Base-by-base conservation (phyloP, 306 rosid genomes). In the Castanospermum australe region DNA sequence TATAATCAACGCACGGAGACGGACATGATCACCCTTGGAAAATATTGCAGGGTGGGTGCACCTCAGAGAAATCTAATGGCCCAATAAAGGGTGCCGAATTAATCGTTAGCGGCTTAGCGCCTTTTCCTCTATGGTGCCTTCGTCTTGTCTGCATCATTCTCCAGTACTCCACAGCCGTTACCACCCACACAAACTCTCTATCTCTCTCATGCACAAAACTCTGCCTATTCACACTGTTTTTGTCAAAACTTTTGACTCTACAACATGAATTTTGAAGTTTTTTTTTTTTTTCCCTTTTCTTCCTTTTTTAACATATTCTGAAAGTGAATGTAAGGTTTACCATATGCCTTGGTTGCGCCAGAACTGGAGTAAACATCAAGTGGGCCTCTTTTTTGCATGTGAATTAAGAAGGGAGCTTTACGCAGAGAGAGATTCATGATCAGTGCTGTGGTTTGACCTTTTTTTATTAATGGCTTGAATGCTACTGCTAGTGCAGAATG, bases 71-170 rank as follows among this genome's bases (percentile, higher is more conserved):
- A 64, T n/a, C 22, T 78, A 33, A 33, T n/a, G 81, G 84, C 72
- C 73, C 69, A 51, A 36, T 44, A 30, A 45, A 62, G 13, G 73
- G 78, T 68, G 80, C 71, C 75, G 67, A 81, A 73, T 57, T 75
- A 45, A n/a, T n/a, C n/a, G n/a, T n/a, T n/a, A n/a, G n/a, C n/a
- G n/a, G n/a, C n/a, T n/a, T n/a, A n/a, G n/a, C n/a, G n/a, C n/a
- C n/a, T n/a, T n/a, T n/a, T n/a, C n/a, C n/a, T n/a, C 20, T 13
- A 10, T 47, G 8, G 47, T 72, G 41, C 87, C 81, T 24, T 61
- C 44, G 92, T 84, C 84, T 79, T 73, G 90, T 86, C 92, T 77
- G 68, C 77, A 64, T 89, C 89, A 20, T 35, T 61, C 66, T 39
- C 65, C 63, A 38, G 82, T 36, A 15, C 33, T 47, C 30, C 81